Percentiles rank a stretch among this genome's conserved stretches.
phyloP scores from a whole-genome alignment of 2,329 filamentous ascomycete genomes.

The Rhynchosporium secalis region DNA sequence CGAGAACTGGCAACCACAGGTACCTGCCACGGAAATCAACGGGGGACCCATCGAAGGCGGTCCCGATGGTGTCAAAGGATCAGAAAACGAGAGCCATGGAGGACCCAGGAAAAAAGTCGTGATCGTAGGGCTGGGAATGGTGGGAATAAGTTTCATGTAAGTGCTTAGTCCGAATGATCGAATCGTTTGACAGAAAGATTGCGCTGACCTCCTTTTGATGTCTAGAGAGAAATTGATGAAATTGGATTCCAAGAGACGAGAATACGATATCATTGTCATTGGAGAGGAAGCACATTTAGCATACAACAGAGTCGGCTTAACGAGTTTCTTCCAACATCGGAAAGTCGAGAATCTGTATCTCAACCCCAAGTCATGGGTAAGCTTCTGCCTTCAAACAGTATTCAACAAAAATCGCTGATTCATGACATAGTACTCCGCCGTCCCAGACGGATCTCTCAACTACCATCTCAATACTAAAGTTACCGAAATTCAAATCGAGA shows the following conservation, averaged over 20 bases:
- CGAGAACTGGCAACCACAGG: constrained; percentile 35
- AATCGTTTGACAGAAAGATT: not conserved
- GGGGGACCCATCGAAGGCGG: constrained; percentile 28
- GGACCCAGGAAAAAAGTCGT: constrained; percentile 65
- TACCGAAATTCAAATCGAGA: constrained; percentile 61
- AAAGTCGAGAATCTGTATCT: constrained; percentile 85
- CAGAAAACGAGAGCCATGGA: constrained; percentile 30
- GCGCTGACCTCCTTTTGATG: not conserved
- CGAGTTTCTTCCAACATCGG: constrained; percentile 84
- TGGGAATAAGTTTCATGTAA: constrained; percentile 85
- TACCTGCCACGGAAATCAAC: constrained; percentile 31
- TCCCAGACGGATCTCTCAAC: constrained; percentile 62
- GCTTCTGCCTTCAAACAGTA: constrained; percentile 24
- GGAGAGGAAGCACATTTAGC: constrained; percentile 86
- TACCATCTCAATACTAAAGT: constrained; percentile 77
- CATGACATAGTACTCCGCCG: constrained; percentile 32
- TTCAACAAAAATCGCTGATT: not conserved
- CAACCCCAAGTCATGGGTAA: constrained; percentile 79
- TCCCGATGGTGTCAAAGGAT: constrained; percentile 32
- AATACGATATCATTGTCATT: constrained; percentile 82
- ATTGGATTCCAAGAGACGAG: constrained; percentile 70
- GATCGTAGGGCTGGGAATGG: constrained; percentile 88
- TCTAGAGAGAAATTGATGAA: constrained; percentile 84
- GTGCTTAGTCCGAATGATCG: constrained; percentile 39
- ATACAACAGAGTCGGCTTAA: constrained; percentile 88